Percentiles rank a stretch among this genome's conserved stretches.
Conservation (phyloP, 257 asterid genomes). For the Fraxinus anomala region DNA sequence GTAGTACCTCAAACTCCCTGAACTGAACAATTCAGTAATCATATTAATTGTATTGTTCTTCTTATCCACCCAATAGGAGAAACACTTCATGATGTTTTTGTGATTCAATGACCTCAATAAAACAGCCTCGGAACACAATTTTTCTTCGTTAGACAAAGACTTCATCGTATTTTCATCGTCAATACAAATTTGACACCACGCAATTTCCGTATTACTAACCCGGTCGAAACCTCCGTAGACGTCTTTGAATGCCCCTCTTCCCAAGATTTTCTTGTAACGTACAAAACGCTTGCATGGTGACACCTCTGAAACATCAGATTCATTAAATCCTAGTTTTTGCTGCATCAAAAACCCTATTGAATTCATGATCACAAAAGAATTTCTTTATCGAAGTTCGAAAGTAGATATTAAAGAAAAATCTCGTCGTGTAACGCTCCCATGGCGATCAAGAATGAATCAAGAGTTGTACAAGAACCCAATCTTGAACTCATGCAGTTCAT, state of each 20-base stretch:
- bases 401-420: not conserved
- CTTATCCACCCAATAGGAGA: slow-evolving; percentile 41
- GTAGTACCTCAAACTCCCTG: slow-evolving; percentile 43
- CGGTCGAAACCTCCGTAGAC: slow-evolving; percentile 43
- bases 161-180: slow-evolving; percentile 16
- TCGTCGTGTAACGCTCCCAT: slow-evolving; percentile 32
- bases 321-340: not conserved
- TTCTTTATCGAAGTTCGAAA: not conserved
- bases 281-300: slow-evolving; percentile 38
- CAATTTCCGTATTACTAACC: slow-evolving; percentile 29
- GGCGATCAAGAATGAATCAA: slow-evolving; percentile 30
- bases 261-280: slow-evolving; percentile 37
- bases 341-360: slow-evolving; percentile 1
- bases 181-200: slow-evolving; percentile 40
- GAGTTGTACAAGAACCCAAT: slow-evolving; percentile 14
- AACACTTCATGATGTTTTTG: slow-evolving; percentile 43
- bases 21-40: slow-evolving; percentile 41
- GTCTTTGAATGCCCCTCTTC: slow-evolving; percentile 44
- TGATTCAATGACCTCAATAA: slow-evolving; percentile 40
- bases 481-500: slow-evolving; percentile 20
- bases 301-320: slow-evolving; percentile 25
- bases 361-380: slow-evolving; percentile 1
- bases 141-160: not conserved
- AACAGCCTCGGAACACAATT: slow-evolving; percentile 30
- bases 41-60: slow-evolving; percentile 30